These are phyloP conservation scores for Vitis hybrid DNA, from an alignment of 177 flowering plant species.

Conservation along the genomic window DNA sequence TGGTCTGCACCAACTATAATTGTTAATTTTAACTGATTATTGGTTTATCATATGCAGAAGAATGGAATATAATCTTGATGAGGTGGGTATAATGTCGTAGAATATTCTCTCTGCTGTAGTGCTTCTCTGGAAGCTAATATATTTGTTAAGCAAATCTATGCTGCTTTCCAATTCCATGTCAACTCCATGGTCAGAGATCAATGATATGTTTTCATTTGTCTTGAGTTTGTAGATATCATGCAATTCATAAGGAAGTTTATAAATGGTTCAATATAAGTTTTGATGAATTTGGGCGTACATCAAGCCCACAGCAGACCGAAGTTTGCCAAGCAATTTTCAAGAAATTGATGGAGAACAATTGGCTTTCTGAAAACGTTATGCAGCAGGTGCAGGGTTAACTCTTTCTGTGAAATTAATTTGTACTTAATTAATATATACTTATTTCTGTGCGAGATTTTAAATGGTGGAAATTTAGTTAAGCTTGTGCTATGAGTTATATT, in stretches of 20 bases:
- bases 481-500: neutral
- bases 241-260: constrained; percentile 82
- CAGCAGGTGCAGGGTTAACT: constrained; percentile 58
- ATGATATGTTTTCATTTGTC: neutral
- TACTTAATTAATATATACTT: neutral
- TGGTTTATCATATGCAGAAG: too few relatives aligned
- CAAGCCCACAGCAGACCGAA: constrained; percentile 88
- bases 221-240: constrained; percentile 62
- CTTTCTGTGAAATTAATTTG: neutral
- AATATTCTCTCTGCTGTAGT: too few relatives aligned
- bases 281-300: constrained; percentile 94
- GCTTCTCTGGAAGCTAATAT: too few relatives aligned
- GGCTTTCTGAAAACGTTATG: constrained; percentile 88
- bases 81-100: too few relatives aligned
- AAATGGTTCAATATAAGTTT: constrained; percentile 90
- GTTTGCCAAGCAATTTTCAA: constrained; percentile 84
- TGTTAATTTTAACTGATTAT: too few relatives aligned
- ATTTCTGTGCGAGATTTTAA: neutral
- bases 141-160: too few relatives aligned
- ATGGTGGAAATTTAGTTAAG: too few relatives aligned
- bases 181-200: too few relatives aligned
- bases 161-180: too few relatives aligned
- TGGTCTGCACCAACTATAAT: too few relatives aligned
- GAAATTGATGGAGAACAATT: constrained; percentile 76
- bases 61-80: too few relatives aligned